Evolutionary conservation across 2,329 filamentous ascomycete genomes (phyloP).

Genomic region (Claviceps pazoutovae): DNA sequence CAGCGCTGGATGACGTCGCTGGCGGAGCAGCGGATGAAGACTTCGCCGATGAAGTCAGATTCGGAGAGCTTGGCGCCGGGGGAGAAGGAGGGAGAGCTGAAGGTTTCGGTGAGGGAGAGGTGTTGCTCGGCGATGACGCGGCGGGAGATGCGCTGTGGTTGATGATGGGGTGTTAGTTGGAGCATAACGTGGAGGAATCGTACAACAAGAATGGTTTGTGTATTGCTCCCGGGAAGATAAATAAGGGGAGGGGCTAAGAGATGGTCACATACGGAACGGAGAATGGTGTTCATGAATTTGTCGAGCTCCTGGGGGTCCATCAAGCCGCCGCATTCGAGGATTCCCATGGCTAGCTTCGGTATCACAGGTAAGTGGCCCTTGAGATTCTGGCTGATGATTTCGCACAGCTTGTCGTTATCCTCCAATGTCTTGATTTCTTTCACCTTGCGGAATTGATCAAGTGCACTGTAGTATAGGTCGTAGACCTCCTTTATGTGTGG

Average conservation of each 20-base stretch:
- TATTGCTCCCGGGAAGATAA: too few relatives aligned
- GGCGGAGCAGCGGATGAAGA: constrained; percentile 86
- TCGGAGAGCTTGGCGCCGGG: constrained; percentile 59
- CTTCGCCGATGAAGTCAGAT: constrained; percentile 84
- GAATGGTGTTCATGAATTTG: constrained; percentile 85
- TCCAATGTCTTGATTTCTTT: constrained; percentile 73
- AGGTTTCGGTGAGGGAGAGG: constrained; percentile 86
- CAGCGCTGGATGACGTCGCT: constrained; percentile 79
- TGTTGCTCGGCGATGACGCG: constrained; percentile 97
- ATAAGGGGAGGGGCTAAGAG: too few relatives aligned
- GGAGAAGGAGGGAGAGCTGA: constrained; percentile 80
- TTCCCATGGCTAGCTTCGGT: constrained; percentile 84
- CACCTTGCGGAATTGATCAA: constrained; percentile 75
- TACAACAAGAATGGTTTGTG: not conserved
- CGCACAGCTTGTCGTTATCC: constrained; percentile 81
- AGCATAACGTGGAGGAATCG: not conserved
- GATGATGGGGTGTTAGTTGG: not conserved
- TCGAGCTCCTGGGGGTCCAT: constrained; percentile 75
- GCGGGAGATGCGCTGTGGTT: constrained; percentile 67
- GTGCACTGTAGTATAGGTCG: constrained; percentile 93
- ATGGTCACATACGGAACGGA: constrained; percentile 60
- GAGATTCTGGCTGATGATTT: constrained; percentile 63
- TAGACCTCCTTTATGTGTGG: constrained; percentile 89
- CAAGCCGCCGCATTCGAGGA: constrained; percentile 74
- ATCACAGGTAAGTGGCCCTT: constrained; percentile 87